Evolutionary conservation across 1,139 yeast genomes (phyloP).

Genomic region (Zygoascus sp.): DNA sequence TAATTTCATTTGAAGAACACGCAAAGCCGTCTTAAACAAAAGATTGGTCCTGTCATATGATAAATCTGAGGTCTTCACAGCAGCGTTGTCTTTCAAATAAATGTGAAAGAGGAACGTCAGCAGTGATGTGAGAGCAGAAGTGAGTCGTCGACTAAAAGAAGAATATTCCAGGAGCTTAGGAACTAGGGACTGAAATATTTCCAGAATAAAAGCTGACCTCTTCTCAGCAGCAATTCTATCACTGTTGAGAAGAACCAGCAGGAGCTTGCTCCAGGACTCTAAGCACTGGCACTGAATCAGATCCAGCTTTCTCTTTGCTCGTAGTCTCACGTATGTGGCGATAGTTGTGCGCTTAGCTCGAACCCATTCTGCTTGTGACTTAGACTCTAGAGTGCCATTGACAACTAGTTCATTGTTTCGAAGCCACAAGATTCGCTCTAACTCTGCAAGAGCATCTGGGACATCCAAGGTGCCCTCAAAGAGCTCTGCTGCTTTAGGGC

Average conservation of each 20-base stretch:
- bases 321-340: constrained; percentile 18
- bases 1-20: constrained; percentile 65
- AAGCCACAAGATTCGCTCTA: constrained; percentile 25
- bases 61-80: constrained; percentile 32
- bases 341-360: constrained; percentile 18
- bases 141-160: constrained; percentile 58
- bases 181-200: constrained; percentile 66
- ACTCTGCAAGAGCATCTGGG: constrained; percentile 20
- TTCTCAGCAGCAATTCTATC: constrained; percentile 41
- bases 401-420: constrained; percentile 29
- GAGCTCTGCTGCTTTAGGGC: constrained; percentile 18
- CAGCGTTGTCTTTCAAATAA: constrained; percentile 44
- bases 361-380: constrained; percentile 22
- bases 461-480: constrained; percentile 10
- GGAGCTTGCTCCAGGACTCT: constrained; percentile 78
- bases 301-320: constrained; percentile 23
- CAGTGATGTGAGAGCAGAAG: constrained; percentile 73
- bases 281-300: constrained; percentile 56
- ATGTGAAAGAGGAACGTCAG: constrained; percentile 66
- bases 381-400: constrained; percentile 17
- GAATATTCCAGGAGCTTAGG: constrained; percentile 76
- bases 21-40: constrained; percentile 66
- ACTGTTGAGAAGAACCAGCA: constrained; percentile 68
- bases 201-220: constrained; percentile 62
- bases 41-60: constrained; percentile 52